A percentile compares a stretch with the other conserved stretches of the same genome.
These are phyloP conservation scores for Combretum micranthum DNA, from an alignment of 345 rosid genomes.

Conservation along the genomic window DNA sequence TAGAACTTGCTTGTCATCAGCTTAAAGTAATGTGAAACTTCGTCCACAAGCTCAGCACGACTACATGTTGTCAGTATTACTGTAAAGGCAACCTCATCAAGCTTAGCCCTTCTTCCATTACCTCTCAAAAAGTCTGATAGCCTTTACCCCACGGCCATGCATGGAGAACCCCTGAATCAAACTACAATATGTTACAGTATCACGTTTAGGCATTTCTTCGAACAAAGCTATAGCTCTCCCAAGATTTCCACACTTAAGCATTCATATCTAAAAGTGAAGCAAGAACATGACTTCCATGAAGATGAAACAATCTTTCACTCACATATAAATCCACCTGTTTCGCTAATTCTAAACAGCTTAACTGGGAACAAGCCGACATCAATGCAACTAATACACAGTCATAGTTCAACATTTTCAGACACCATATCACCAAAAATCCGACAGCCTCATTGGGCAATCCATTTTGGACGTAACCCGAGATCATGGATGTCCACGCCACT, in stretches of 20 bases:
- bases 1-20: slow-evolving; percentile 38
- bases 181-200: slow-evolving; percentile 47
- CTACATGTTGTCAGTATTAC: slow-evolving; percentile 57
- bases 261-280: slow-evolving; percentile 75
- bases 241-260: slow-evolving; percentile 68
- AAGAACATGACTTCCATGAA: slow-evolving; percentile 33
- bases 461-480: slow-evolving; percentile 58
- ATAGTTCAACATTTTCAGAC: slow-evolving; percentile 36
- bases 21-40: slow-evolving; percentile 46
- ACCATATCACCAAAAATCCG: slow-evolving; percentile 33
- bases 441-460: slow-evolving; percentile 50
- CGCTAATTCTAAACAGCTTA: slow-evolving; percentile 49
- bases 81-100: slow-evolving; percentile 69
- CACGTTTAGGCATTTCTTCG: slow-evolving; percentile 38
- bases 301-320: slow-evolving; percentile 26
- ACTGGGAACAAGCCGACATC: no score
- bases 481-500: no score
- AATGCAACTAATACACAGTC: slow-evolving; percentile 44
- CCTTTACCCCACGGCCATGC: slow-evolving; percentile 40
- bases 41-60: slow-evolving; percentile 46
- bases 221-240: slow-evolving; percentile 50
- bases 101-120: slow-evolving; percentile 61
- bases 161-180: slow-evolving; percentile 63
- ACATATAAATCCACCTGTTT: slow-evolving; percentile 48
- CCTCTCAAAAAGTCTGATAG: slow-evolving; percentile 43